Percentiles rank a stretch among this genome's conserved stretches.
These are phyloP conservation scores for Solanum infundibuliforme DNA, from an alignment of 257 asterid species.

Conservation along the genomic window DNA sequence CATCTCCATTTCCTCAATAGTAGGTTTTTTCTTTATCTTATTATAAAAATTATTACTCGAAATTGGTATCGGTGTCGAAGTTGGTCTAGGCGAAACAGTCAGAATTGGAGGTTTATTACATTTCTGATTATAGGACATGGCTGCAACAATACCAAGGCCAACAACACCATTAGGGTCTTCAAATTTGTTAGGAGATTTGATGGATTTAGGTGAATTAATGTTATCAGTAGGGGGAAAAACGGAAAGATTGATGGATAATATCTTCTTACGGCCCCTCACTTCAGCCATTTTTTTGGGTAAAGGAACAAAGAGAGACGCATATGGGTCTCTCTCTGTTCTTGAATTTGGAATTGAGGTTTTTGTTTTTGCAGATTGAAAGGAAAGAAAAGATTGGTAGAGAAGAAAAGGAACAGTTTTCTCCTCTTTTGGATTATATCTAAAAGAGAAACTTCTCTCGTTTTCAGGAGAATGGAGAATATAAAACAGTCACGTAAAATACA, in stretches of 20 bases:
- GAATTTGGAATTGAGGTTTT: not conserved
- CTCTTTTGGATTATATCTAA: not conserved
- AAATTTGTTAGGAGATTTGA: conserved; percentile 33
- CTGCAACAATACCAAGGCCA: conserved; percentile 70
- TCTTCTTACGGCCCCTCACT: conserved; percentile 18
- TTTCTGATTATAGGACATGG: not conserved
- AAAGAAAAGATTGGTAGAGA: not conserved
- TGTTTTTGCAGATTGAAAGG: not conserved
- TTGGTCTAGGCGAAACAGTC: conserved; percentile 38
- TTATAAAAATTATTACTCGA: not conserved
- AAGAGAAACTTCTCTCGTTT: not conserved
- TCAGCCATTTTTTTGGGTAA: conserved; percentile 11
- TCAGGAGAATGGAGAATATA: not conserved
- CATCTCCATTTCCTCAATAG: conserved; percentile 40
- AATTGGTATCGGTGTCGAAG: conserved; percentile 27
- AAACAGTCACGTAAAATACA: not conserved
- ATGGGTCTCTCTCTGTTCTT: not conserved
- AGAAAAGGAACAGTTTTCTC: not conserved
- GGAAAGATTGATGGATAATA: conserved; percentile 39
- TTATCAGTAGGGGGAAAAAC: conserved; percentile 23
- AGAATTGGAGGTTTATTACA: conserved; percentile 18
- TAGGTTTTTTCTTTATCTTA: not conserved
- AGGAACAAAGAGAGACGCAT: not conserved
- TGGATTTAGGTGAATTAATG: not conserved
- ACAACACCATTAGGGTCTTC: conserved; percentile 61